Base-by-base conservation (phyloP, 345 rosid genomes). In the Aquilaria sinensis region DNA sequence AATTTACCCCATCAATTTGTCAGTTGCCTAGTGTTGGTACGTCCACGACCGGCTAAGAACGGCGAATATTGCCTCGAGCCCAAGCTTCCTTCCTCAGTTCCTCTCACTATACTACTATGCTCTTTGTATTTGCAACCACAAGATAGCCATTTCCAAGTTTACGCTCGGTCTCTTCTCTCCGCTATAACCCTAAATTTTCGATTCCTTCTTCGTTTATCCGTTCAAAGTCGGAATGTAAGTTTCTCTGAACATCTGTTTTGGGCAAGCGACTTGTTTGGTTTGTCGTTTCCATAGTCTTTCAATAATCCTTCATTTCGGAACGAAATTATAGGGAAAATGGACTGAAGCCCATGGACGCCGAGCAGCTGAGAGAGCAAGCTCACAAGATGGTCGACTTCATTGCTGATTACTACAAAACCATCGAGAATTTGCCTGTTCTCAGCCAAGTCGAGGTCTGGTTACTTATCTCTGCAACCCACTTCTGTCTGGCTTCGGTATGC, bases 301-400 rank as follows among this genome's bases (percentile, higher is more conserved):
- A 29, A 3, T 50, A 32, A n/a, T 16, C 31, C 5, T 49, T 57
- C 54, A 13, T 23, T 23, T 61, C 61, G 72, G 69, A 67, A 71
- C 52, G 62, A 43, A 72, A 67, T 45, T 34, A 10, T 34, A 68
- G 55, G 72, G 70, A 75, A 56, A 67, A 48, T 7, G 71, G 49
- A 65, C 47, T 80, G 75, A 82, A 77, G 73, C 73, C 89, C 16
- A 86, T 86, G 93, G 89, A 84, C 30, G 81, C 93, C 0, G 87
- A 86, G 78, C 93, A 86, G 62, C 73, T 86, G 61, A 77, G 93
- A 53, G 93, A 84, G 70, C 62, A 76, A 63, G 96, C 82, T 31
- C 93, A 87, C 67, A 78, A 69, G 76, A 92, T 92, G 98, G 91
- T 92, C 45, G 96, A 87, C 73, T 92, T 92, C 72, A 84, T 92